Base-by-base conservation (phyloP, 148 eudicot genomes). In the Rhododendron kiyosumense region DNA sequence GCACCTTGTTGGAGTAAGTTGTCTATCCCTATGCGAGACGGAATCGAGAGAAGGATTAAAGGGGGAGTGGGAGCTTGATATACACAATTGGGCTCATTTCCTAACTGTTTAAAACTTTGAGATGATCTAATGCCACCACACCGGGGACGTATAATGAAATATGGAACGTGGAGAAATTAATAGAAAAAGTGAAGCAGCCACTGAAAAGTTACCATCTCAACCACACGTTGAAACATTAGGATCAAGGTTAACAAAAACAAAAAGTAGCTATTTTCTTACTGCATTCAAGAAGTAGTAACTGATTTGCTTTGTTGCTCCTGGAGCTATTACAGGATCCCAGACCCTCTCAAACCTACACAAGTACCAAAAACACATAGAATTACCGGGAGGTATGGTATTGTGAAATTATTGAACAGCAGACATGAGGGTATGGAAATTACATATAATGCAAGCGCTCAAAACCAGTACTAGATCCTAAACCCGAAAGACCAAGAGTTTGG, bases 381-480 rank as follows among this genome's bases (percentile, higher is more conserved):
- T 8, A 74, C 65, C 36, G 75, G 36, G n/a, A 38, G 26, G 34
- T 77, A 38, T 51, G 69, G 20, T 22, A 75, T 45, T 30, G 59
- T 32, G n/a, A 85, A 48, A 14, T 36, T n/a, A 43, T 26, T 57
- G 76, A 52, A 45, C 8, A 46, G 26, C 32, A 49, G 57, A 79
- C 46, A 76, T 30, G 71, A 41, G 65, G 38, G 52, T 59, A 73
- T 54, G 81, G 74, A 20, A 88, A 91, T 92, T 89, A 95, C 99
- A 93, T 75, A 89, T 92, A 97, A 91, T 97, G 99, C 88, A 97
- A 82, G 81, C 95, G 96, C 90, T 97, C 99, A 90, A 97, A 97
- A 86, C 98, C 99, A 84, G 92, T 86, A 89, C 95, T 85, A 57
- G 96, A 89, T 81, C 99, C 99, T 90, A 97, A 92, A 87, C 98